Evolutionary conservation across 2,329 filamentous ascomycete genomes (phyloP).

Genomic region (Diaporthe aspalathi): DNA sequence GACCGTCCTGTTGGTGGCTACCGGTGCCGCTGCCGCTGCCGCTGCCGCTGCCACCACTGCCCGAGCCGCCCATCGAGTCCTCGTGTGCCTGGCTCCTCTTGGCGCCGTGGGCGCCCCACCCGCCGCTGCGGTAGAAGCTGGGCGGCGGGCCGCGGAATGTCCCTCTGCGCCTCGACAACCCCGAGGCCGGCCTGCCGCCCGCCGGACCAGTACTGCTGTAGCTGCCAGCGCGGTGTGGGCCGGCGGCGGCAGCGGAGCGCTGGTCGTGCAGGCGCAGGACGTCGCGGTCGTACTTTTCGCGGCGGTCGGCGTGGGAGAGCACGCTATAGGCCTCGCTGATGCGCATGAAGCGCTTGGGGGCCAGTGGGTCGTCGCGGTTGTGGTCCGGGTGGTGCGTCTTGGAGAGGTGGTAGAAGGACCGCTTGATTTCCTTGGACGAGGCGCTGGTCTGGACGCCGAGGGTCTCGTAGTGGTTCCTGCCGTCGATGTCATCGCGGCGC

Average conservation of each 20-base stretch:
- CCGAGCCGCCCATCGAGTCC: conserved; percentile 49
- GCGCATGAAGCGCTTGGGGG: conserved; percentile 80
- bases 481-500: conserved; percentile 45
- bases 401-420: conserved; percentile 89
- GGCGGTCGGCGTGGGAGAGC: conserved; percentile 79
- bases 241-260: conserved; percentile 45
- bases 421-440: conserved; percentile 54
- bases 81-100: conserved; percentile 69
- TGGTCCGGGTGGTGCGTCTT: conserved; percentile 93
- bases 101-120: conserved; percentile 75
- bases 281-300: conserved; percentile 83
- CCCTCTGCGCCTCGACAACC: conserved; percentile 79
- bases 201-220: conserved; percentile 71
- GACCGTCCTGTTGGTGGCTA: conserved; percentile 39
- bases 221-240: conserved; percentile 45
- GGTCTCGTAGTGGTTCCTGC: conserved; percentile 82
- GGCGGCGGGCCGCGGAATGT: conserved; percentile 89
- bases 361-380: conserved; percentile 80
- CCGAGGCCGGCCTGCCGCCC: conserved; percentile 82
- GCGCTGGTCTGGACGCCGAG: conserved; percentile 79
- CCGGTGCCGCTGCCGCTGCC: background rate
- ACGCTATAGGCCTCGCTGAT: conserved; percentile 87
- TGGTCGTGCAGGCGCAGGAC: conserved; percentile 57
- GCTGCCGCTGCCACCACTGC: conserved; percentile 10
- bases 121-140: conserved; percentile 85